phyloP scores from a whole-genome alignment of 2,329 filamentous ascomycete genomes.

The Xylariomycetidae sp. region DNA sequence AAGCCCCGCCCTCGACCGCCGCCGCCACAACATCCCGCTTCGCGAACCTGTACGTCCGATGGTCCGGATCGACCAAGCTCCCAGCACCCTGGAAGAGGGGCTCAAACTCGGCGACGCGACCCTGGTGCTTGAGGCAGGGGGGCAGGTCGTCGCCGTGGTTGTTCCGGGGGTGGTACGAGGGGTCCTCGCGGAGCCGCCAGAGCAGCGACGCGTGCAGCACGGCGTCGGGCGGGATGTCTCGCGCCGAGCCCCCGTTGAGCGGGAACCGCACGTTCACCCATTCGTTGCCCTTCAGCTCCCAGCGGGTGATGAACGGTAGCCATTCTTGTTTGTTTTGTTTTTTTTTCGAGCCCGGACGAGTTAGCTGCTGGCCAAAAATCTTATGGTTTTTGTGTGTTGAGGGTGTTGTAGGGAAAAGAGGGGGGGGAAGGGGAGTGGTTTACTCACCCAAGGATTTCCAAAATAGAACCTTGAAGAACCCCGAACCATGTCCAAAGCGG shows the following conservation, averaged over 20 bases:
- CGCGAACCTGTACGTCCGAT: constrained; percentile 9
- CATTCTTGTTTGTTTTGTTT: constrained; percentile 22
- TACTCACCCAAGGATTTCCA: constrained; percentile 40
- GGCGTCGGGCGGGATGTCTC: constrained; percentile 36
- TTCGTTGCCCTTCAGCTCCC: constrained; percentile 30
- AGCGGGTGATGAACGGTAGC: constrained; percentile 35
- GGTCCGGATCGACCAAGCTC: constrained; percentile 2
- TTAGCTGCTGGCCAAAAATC: too few relatives aligned
- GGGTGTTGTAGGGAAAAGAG: not conserved
- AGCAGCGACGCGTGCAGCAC: constrained; percentile 34
- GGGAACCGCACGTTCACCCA: constrained; percentile 34
- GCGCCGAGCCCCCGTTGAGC: constrained; percentile 30
- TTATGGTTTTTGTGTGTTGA: too few relatives aligned
- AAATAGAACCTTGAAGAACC: constrained; percentile 34
- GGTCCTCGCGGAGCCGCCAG: constrained; percentile 27
- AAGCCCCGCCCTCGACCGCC: too few relatives aligned
- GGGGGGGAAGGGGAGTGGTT: not conserved
- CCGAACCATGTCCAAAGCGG: constrained; percentile 30
- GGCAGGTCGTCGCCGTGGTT: constrained; percentile 27
- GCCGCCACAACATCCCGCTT: not conserved
- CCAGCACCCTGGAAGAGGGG: constrained; percentile 4
- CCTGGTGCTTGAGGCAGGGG: constrained; percentile 27
- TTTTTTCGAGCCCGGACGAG: not conserved
- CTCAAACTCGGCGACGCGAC: constrained; percentile 8
- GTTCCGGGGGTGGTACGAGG: constrained; percentile 26